Conservation (phyloP, 306 rosid genomes). For the Ziziphus jujuba region DNA sequence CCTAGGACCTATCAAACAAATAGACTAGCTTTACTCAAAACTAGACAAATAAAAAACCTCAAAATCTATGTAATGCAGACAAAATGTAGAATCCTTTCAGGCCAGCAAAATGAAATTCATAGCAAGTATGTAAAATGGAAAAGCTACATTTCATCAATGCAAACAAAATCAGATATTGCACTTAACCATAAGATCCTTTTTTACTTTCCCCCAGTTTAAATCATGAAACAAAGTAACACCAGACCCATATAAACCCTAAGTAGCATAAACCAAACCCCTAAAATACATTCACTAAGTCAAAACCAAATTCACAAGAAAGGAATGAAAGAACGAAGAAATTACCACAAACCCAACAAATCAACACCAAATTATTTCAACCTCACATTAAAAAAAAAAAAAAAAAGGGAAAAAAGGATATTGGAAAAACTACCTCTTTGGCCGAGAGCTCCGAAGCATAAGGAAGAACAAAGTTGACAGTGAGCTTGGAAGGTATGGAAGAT, state of each 20-base stretch:
- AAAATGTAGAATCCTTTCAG: no score
- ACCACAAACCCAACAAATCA: neutral
- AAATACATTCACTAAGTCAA: neutral
- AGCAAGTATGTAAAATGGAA: no score
- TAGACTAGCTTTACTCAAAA: no score
- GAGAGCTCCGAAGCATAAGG: constrained; percentile 84
- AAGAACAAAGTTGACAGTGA: constrained; percentile 90
- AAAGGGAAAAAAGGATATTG: neutral
- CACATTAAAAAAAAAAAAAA: neutral
- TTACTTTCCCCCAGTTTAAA: neutral
- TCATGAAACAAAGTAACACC: neutral
- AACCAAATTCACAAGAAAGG: neutral
- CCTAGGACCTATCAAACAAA: no score
- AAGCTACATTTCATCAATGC: no score
- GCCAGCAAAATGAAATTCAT: no score
- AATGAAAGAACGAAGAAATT: neutral
- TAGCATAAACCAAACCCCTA: neutral
- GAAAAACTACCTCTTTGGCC: constrained; percentile 67
- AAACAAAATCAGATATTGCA: neutral
- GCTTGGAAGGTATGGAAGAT: constrained; percentile 69
- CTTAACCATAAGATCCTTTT: neutral
- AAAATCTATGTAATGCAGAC: no score
- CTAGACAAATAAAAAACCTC: no score
- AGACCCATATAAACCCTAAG: neutral
- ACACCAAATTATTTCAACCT: neutral